Conservation (phyloP, 306 rosid genomes). For the Crataegus laevigata region DNA sequence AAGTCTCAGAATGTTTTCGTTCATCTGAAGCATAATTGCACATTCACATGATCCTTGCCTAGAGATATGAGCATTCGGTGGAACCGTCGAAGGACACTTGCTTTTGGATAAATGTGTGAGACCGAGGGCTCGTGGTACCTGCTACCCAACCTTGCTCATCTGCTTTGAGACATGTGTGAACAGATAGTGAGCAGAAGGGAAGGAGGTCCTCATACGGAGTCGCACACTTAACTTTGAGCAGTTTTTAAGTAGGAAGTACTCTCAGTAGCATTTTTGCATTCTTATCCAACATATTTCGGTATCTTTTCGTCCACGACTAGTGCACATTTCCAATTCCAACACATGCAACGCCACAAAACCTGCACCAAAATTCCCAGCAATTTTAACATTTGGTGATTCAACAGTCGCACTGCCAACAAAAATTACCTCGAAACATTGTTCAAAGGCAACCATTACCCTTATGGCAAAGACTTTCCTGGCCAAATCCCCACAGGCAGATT, state of each 20-base stretch:
- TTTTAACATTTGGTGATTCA: slow-evolving; percentile 64
- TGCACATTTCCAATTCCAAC: slow-evolving; percentile 9
- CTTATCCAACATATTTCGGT: background rate
- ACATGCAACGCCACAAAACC: slow-evolving; percentile 11
- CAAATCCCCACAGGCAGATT: slow-evolving; percentile 56
- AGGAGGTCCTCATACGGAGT: too few relatives aligned
- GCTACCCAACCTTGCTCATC: background rate
- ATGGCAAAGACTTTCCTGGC: slow-evolving; percentile 49
- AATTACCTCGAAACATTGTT: slow-evolving; percentile 35
- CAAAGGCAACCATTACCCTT: slow-evolving; percentile 48
- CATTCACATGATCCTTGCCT: too few relatives aligned
- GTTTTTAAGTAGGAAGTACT: background rate
- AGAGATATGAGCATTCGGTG: background rate
- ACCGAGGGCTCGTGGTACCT: background rate
- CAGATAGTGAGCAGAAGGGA: too few relatives aligned
- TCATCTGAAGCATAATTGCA: too few relatives aligned
- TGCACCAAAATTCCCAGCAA: slow-evolving; percentile 32
- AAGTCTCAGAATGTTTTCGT: background rate
- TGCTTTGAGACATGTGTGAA: background rate
- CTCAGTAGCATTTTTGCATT: background rate
- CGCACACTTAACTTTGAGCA: too few relatives aligned
- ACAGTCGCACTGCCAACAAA: slow-evolving; percentile 54
- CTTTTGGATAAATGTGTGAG: background rate
- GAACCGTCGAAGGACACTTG: background rate
- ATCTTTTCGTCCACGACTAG: too few relatives aligned